Evolutionary conservation across 345 rosid genomes (phyloP), one percentile per base, ranked within the genome.

Genomic region (Rubroshorea leprosula): DNA sequence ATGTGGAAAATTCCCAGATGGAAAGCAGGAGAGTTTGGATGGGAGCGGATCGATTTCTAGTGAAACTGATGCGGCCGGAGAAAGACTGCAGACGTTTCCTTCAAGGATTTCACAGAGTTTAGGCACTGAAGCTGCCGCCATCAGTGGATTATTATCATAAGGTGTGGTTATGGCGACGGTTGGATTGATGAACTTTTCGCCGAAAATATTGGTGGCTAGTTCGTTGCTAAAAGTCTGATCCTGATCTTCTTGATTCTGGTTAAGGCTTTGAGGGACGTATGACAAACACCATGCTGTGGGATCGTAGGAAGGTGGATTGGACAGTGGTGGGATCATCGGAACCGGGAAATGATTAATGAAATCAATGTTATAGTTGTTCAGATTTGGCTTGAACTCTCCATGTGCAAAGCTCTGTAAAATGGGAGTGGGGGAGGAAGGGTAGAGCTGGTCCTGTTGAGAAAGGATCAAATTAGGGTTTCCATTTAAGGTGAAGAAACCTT

Each of bases 51-150:
- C 39, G 3, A 49, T 38, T 44, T 52, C 71, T 43, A 60, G 50
- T 16, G 77, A 61, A 57, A 62, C 41, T 23, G 69, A 63, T 31
- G 89, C 58, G 60, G 57, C 18, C 27, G 58, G 67, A 23, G 58
- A 48, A 24, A 61, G 57, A 57, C 62, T 39, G 39, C 66, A 22
- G 51, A 41, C n/a, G 56, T 69, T 61, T 16, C 72, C 79, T 71
- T 80, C 80, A 21, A 83, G 76, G 76, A 79, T 75, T 61, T 84
- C 88, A 23, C 76, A 78, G 15, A 75, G 70, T 68, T 78, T 81
- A 0, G 85, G 76, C 77, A 83, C 71, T 26, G 76, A 58, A 17
- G 80, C 5, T 17, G 45, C 66, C 19, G 59, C 62, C 58, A 54
- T 53, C 0, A 53, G 31, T 13, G 63, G 57, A 43, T 47, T 44